Evolutionary conservation across 1,139 yeast species (phyloP), one percentile per base, ranked within the genome.

Genomic region (Lodderomyces oxycetoniae): DNA sequence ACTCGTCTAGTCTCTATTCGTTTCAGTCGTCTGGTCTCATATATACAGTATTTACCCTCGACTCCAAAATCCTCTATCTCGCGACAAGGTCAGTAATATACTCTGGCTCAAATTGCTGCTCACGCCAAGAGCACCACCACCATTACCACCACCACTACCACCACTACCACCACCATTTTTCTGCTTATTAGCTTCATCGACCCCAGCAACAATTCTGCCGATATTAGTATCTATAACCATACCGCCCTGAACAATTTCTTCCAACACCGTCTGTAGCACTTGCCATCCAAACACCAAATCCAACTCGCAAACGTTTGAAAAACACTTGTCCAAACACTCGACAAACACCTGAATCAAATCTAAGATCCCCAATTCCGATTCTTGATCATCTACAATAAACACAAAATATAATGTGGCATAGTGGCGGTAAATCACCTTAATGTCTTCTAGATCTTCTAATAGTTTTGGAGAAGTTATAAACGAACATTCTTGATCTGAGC

Each of bases 261-360:
- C 91, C 36, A 91, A 61, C 4, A 91, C 96, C 2, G 95, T 83
- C 52, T 91, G 95, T 28, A 91, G 63, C 10, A 88, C 94, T 57
- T 91, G 96, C 96, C 97, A 91, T 17, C 96, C 96, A 58, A 88
- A 89, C 16, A 93, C 96, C 47, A 91, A 67, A 57, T 91, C 98
- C 45, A 91, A 69, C 55, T 91, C 99, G 57, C 96, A 89, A 5
- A 91, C 99, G 49, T 89, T 89, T 44, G 80, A 79, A 59, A 91
- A 91, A 57, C 98, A 91, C 42, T 83, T 77, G 55, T 91, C 96
- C 42, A 91, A 68, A 36, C 95, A 84, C 56, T 91, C 97, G 4
- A 91, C 99, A 67, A 91, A 91, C 32, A 93, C 97, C 53, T 93
- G 98, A 40, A 93, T 91, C 52, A 91, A 65, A 55, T 91, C 99